Conservation (phyloP, 192 early-diverging fungal genomes). For the Coemansia sp. region DNA sequence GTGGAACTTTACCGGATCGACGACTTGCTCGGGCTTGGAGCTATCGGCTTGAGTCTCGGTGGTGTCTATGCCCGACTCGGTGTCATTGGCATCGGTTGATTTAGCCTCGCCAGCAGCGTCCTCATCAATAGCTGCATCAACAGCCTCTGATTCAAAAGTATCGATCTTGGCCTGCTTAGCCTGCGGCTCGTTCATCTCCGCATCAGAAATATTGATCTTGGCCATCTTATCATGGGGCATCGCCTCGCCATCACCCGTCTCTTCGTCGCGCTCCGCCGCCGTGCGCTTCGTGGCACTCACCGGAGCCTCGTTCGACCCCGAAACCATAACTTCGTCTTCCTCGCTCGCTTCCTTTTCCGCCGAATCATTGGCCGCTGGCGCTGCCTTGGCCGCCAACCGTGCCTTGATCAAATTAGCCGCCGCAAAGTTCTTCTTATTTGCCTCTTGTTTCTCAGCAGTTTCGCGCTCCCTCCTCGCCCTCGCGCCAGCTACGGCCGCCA, state of each 20-base stretch:
- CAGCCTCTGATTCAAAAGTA: background rate
- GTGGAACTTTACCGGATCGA: conserved; percentile 66
- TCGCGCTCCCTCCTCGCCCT: conserved; percentile 41
- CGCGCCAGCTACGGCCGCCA: conserved; percentile 53
- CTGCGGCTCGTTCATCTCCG: conserved; percentile 14
- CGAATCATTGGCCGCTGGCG: background rate
- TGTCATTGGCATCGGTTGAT: conserved; percentile 19
- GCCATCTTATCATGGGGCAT: background rate
- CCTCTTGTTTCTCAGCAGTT: conserved; percentile 8
- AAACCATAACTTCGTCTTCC: conserved; percentile 26
- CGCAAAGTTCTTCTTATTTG: conserved; percentile 53
- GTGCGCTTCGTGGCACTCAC: conserved; percentile 45
- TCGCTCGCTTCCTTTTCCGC: background rate
- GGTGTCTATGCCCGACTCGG: conserved; percentile 57
- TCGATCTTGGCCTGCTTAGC: conserved; percentile 21
- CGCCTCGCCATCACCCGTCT: background rate
- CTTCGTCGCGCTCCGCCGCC: conserved; percentile 49
- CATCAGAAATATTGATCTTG: background rate
- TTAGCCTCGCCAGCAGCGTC: conserved; percentile 12
- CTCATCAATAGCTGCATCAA: background rate
- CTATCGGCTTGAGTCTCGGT: conserved; percentile 60
- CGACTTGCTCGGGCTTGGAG: conserved; percentile 15
- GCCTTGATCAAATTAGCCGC: conserved; percentile 68
- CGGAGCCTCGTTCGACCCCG: conserved; percentile 15
- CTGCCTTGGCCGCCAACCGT: conserved; percentile 32